Conservation (phyloP, 2,329 filamentous ascomycete species). For the Sphaceloma murrayae region DNA sequence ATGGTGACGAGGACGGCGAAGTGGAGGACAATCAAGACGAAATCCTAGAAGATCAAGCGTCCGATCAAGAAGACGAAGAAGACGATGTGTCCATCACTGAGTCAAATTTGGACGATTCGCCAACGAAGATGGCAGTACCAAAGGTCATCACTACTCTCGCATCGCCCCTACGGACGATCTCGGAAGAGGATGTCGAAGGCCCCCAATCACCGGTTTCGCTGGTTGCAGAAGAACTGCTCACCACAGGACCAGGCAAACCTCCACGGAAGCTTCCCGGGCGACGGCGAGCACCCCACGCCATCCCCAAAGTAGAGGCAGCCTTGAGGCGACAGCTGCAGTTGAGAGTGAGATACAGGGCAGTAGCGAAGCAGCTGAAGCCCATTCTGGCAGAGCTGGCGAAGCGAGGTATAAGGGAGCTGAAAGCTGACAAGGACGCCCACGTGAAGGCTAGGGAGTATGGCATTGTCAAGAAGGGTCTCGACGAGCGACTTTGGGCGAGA, state of each 20-base stretch:
- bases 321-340: conserved; percentile 54
- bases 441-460: conserved; percentile 46
- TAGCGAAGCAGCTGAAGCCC: conserved; percentile 54
- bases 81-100: conserved; percentile 16
- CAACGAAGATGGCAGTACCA: conserved; percentile 40
- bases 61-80: conserved; percentile 9
- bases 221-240: conserved; percentile 16
- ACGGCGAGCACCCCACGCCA: conserved; percentile 39
- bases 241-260: conserved; percentile 14
- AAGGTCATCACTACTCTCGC: conserved; percentile 19
- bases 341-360: conserved; percentile 54
- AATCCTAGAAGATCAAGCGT: neutral
- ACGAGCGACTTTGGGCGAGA: conserved; percentile 36
- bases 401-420: conserved; percentile 48
- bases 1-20: conserved; percentile 14
- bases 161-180: neutral
- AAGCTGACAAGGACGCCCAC: conserved; percentile 45
- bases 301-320: conserved; percentile 37
- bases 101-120: conserved; percentile 20
- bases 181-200: conserved; percentile 15
- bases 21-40: conserved; percentile 5
- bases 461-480: conserved; percentile 44
- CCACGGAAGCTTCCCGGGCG: conserved; percentile 27
- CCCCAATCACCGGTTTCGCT: conserved; percentile 10
- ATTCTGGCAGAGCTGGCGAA: conserved; percentile 57